phyloP scores from a whole-genome alignment of 2,329 filamentous ascomycete genomes.

The Lecanicillium sp. region DNA sequence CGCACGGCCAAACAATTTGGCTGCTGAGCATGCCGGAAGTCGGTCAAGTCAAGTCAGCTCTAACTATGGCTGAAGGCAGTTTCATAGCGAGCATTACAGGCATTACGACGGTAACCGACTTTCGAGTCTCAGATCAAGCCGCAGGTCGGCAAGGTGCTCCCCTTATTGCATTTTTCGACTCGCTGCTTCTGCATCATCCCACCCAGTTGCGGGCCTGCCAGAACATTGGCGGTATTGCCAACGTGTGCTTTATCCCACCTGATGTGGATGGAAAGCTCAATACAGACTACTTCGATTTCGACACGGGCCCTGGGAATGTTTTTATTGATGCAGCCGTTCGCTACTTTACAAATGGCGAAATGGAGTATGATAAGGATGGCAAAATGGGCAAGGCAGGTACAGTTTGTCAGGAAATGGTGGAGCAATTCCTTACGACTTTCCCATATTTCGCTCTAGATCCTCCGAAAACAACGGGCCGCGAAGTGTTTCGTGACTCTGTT shows the following conservation, averaged over 20 bases:
- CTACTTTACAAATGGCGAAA: constrained; percentile 44
- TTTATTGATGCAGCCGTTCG: constrained; percentile 52
- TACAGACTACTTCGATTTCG: constrained; percentile 37
- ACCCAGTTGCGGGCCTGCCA: constrained; percentile 52
- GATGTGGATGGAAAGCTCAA: constrained; percentile 30
- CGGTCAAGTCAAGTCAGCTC: constrained; percentile 39
- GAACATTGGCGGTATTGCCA: constrained; percentile 56
- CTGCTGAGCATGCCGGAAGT: constrained; percentile 45
- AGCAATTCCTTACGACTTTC: constrained; percentile 40
- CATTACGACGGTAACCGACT: constrained; percentile 53
- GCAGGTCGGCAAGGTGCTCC: constrained; percentile 48
- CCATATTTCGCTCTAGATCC: constrained; percentile 45
- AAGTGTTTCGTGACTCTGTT: constrained; percentile 53
- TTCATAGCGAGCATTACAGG: constrained; percentile 49
- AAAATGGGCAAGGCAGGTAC: constrained; percentile 42
- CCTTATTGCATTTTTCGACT: constrained; percentile 51
- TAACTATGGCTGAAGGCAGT: constrained; percentile 53
- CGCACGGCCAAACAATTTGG: constrained; percentile 55
- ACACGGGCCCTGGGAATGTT: constrained; percentile 51
- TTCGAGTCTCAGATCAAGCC: constrained; percentile 48
- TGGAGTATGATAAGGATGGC: constrained; percentile 47
- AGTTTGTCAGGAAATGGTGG: constrained; percentile 45
- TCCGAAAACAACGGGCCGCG: constrained; percentile 53
- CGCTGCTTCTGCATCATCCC: constrained; percentile 48
- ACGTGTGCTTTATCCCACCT: constrained; percentile 54